Base-by-base conservation (phyloP, 78 protist genomes). In the Reticulomyxa filosa region DNA sequence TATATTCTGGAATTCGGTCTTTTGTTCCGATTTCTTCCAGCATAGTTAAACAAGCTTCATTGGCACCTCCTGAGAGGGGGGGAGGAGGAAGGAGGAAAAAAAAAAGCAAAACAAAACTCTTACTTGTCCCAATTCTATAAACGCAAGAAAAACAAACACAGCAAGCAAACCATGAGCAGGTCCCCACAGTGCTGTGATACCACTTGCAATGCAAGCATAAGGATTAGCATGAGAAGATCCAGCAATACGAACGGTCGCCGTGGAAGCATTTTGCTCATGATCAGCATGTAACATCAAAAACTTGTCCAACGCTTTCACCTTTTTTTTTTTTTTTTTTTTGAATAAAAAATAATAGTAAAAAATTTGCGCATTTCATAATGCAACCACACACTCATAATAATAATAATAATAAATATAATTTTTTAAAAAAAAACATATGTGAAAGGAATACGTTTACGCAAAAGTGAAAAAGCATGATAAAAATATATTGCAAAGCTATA, bases 231-330 rank as follows among this genome's bases (percentile, higher is more conserved):
- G 65, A 2, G 36, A 5, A 4, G 26, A 25, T 20, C 8, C 26
- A 17, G 66, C 66, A 36, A 61, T 61, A 22, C 66, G 66, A 8
- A 61, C 66, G 66, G 66, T 61, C 35, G 66, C 37, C 55, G 66
- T 61, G 66, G 50, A 36, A 7, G 66, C 66, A 33, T 61, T 61
- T n/a, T 61, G 66, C 42, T 61, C 66, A 50, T 61, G 66, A 33
- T 61, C 66, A 1, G 66, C 66, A 13, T 61, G 66, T 22, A 61
- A n/a, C 36, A 61, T 1, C 26, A 61, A 33, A 36, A 61, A 30
- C 46, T 1, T 61, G 55, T 61, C 66, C 26, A 61, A 30, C 17
- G 66, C 66, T 2, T 2, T 33, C 11, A 36, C 66, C 55, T 56
- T 38, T 3, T n/a, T n/a, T n/a, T n/a, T n/a, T n/a, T n/a, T n/a